phyloP scores from a whole-genome alignment of 352 stramenopile genomes.

The Stramenopiles sp. region DNA sequence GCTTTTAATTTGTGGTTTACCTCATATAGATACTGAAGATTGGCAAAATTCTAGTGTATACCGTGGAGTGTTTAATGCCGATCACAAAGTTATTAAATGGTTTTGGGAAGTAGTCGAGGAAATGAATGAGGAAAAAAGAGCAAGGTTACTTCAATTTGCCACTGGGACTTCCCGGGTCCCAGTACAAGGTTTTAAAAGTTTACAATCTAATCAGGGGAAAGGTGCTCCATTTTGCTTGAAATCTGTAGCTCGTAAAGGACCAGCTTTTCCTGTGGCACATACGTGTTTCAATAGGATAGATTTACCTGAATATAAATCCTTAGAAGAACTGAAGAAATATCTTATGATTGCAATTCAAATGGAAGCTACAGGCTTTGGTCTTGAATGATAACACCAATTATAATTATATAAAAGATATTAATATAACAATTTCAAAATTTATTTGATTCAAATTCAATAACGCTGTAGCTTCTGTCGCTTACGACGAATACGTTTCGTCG shows the following conservation, averaged over 20 bases:
- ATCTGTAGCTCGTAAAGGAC: conserved; percentile 85
- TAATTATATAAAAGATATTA: too few species aligned
- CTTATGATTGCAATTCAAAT: conserved; percentile 85
- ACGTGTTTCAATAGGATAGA: conserved; percentile 99
- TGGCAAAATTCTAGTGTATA: conserved; percentile 64
- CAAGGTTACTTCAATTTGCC: conserved; percentile 59
- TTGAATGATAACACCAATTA: too few species aligned
- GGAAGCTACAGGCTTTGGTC: conserved; percentile 80
- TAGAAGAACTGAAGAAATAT: conserved; percentile 83
- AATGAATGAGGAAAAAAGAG: conserved; percentile 50
- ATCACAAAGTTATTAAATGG: conserved; percentile 49
- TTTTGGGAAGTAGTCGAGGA: conserved; percentile 60
- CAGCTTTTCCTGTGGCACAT: conserved; percentile 51
- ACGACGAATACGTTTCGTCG: too few species aligned
- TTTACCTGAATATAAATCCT: conserved; percentile 79
- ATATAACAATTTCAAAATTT: too few species aligned
- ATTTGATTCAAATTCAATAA: too few species aligned
- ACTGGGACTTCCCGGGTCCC: conserved; percentile 64
- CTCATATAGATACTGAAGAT: conserved; percentile 63
- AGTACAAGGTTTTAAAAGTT: conserved; percentile 79
- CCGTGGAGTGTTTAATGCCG: conserved; percentile 35
- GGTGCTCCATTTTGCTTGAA: conserved; percentile 91
- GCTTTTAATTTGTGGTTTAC: conserved; percentile 54
- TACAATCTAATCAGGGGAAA: conserved; percentile 95
- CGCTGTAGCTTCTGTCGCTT: too few species aligned